Evolutionary conservation across 805 yeast species (phyloP).

Genomic region (Saccharomyces kudriavzevii): DNA sequence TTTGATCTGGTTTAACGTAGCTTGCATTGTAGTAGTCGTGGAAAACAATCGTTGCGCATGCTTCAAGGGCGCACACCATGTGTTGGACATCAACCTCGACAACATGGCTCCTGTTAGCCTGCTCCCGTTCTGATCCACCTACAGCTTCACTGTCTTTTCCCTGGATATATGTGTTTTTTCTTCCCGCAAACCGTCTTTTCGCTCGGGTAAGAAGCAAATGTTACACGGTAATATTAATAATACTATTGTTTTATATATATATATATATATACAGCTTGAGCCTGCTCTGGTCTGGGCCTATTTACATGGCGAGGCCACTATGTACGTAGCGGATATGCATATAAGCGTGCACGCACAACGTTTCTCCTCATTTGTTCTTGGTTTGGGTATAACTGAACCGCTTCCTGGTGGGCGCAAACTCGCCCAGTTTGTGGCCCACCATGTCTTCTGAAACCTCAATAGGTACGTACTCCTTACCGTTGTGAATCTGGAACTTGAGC

Average conservation of each 20-base stretch:
- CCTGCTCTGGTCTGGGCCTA: neutral
- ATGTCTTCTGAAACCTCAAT: constrained; percentile 83
- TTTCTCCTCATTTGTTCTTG: constrained; percentile 40
- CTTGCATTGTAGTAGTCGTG: constrained; percentile 25
- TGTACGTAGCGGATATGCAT: neutral
- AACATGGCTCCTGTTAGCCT: neutral
- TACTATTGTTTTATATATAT: neutral
- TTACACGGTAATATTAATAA: neutral
- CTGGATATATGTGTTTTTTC: neutral
- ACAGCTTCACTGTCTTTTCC: neutral
- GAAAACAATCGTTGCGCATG: constrained; percentile 5
- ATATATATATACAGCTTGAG: neutral
- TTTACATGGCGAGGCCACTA: neutral
- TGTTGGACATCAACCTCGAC: neutral
- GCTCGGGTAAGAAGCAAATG: neutral
- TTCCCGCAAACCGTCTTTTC: neutral
- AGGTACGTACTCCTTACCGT: constrained; percentile 89
- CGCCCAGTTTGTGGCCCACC: constrained; percentile 95
- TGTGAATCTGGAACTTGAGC: constrained; percentile 86
- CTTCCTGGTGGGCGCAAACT: constrained; percentile 90
- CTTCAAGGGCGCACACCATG: neutral
- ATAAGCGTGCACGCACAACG: neutral
- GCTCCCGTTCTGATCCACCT: neutral
- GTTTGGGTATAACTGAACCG: constrained; percentile 75
- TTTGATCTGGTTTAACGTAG: constrained; percentile 71